Conservation (phyloP, 176 grass and related monocot genomes). For the Eleusine coracana region DNA sequence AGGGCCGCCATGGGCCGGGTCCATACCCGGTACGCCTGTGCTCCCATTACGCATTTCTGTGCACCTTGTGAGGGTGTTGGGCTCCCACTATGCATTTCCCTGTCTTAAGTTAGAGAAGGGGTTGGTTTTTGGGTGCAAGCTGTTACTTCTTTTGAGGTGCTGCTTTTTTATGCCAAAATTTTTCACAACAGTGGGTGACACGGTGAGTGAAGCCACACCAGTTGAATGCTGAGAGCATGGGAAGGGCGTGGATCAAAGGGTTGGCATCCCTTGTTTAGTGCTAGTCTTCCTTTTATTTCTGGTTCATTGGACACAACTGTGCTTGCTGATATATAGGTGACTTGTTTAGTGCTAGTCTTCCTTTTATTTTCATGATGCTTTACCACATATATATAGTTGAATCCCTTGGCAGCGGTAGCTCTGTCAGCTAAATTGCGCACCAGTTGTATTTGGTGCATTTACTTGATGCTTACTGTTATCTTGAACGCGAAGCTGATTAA, state of each 20-base stretch:
- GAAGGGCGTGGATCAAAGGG: not conserved
- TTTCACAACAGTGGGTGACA: not conserved
- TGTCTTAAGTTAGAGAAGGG: not conserved
- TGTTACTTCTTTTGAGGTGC: too few species aligned
- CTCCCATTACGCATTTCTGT: too few species aligned
- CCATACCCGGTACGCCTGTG: too few species aligned
- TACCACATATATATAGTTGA: not conserved
- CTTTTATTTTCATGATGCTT: not conserved
- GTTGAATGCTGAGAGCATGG: not conserved
- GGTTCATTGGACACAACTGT: not conserved
- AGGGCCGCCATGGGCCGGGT: too few species aligned
- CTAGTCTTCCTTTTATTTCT: too few species aligned
- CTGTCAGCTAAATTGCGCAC: not conserved
- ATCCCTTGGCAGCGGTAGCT: not conserved
- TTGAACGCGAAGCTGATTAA: not conserved
- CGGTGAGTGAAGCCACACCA: not conserved
- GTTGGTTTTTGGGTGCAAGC: not conserved
- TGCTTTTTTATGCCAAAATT: conserved; percentile 9
- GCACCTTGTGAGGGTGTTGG: too few species aligned
- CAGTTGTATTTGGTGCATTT: not conserved
- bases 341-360: not conserved
- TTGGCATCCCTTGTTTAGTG: not conserved
- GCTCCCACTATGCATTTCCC: too few species aligned
- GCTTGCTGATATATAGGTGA: not conserved
- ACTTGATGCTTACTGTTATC: not conserved